phyloP scores from a whole-genome alignment of 805 yeast genomes.

The Ogataea naganishii region DNA sequence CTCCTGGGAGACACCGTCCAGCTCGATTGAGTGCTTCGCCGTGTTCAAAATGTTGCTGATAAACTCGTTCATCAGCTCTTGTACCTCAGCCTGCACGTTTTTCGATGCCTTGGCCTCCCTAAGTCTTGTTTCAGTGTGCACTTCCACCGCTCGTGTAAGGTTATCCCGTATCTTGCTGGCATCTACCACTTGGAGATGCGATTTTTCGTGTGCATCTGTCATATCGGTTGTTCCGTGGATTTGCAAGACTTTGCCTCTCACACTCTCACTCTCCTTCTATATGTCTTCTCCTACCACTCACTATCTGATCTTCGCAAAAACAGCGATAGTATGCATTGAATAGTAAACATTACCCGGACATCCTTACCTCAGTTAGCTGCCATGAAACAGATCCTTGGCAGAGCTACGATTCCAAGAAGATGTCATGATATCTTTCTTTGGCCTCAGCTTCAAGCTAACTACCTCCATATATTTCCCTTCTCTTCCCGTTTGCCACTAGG shows the following conservation, averaged over 20 bases:
- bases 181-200: slow-evolving; percentile 45
- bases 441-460: too few relatives aligned
- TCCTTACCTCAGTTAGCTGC: too few relatives aligned
- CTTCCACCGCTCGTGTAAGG: slow-evolving; percentile 30
- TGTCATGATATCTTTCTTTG: too few relatives aligned
- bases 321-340: too few relatives aligned
- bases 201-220: slow-evolving; percentile 25
- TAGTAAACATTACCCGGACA: too few relatives aligned
- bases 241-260: too few relatives aligned
- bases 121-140: slow-evolving; percentile 29
- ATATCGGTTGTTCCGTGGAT: slow-evolving; percentile 2
- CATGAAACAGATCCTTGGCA: too few relatives aligned
- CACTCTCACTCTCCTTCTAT: slow-evolving; percentile 1
- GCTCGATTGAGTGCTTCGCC: slow-evolving; percentile 43
- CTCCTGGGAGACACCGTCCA: slow-evolving; percentile 41
- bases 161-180: slow-evolving; percentile 38
- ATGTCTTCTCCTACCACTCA: too few relatives aligned
- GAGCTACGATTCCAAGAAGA: too few relatives aligned
- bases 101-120: slow-evolving; percentile 12
- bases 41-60: slow-evolving; percentile 47
- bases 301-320: too few relatives aligned
- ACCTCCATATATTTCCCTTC: too few relatives aligned
- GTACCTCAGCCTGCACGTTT: slow-evolving; percentile 32
- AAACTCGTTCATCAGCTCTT: slow-evolving; percentile 33
- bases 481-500: too few relatives aligned